phyloP scores from a whole-genome alignment of 495 filamentous ascomycete species.

The Sporormia fimetaria region DNA sequence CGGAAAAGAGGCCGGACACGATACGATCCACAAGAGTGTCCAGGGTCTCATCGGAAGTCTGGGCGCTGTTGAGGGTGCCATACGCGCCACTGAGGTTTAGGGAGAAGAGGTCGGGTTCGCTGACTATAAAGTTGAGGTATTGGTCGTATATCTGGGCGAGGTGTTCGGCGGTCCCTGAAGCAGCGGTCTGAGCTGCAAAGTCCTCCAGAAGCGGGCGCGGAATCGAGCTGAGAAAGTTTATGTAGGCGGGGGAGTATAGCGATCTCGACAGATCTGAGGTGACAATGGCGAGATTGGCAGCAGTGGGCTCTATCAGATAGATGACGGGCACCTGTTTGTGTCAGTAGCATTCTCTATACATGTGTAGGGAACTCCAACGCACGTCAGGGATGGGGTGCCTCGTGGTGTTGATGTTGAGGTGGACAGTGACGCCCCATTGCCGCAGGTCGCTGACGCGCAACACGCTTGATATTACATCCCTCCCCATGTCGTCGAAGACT shows the following conservation, averaged over 20 bases:
- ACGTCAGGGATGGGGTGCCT: slow-evolving; percentile 93
- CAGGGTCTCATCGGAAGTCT: slow-evolving; percentile 80
- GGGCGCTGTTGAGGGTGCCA: slow-evolving; percentile 85
- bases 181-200: slow-evolving; percentile 78
- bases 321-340: slow-evolving; percentile 51
- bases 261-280: slow-evolving; percentile 76
- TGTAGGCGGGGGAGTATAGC: slow-evolving; percentile 86
- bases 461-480: slow-evolving; percentile 83
- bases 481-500: slow-evolving; percentile 57
- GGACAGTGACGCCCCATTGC: slow-evolving; percentile 90
- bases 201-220: slow-evolving; percentile 89
- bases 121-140: slow-evolving; percentile 94
- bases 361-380: background rate
- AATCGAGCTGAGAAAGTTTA: slow-evolving; percentile 95
- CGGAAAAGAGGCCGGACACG: slow-evolving; percentile 89
- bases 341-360: background rate
- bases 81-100: slow-evolving; percentile 83
- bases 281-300: slow-evolving; percentile 67
- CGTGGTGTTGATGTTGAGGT: slow-evolving; percentile 78
- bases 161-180: slow-evolving; percentile 70
- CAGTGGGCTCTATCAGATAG: slow-evolving; percentile 84
- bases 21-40: slow-evolving; percentile 79
- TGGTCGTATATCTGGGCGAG: slow-evolving; percentile 94
- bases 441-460: slow-evolving; percentile 85
- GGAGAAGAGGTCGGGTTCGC: slow-evolving; percentile 91